A percentile compares a stretch with the other conserved stretches of the same genome.
phyloP scores from a whole-genome alignment of 2,329 filamentous ascomycete species.

The Cercospora nicotianae region DNA sequence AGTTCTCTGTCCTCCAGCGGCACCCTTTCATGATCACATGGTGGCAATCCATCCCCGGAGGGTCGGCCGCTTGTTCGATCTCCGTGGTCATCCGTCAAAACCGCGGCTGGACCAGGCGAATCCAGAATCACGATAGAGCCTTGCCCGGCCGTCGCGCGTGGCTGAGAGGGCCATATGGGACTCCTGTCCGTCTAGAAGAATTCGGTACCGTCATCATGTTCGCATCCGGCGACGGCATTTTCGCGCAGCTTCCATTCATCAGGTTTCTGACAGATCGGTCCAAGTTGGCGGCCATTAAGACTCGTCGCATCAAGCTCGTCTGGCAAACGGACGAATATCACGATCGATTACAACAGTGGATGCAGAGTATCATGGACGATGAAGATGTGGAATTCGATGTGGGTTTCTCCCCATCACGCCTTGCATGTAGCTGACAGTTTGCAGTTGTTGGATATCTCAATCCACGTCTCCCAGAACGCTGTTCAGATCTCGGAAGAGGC shows the following conservation, averaged over 20 bases:
- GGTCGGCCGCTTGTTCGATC: background rate
- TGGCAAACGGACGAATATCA: slow-evolving; percentile 5
- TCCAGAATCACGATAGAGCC: background rate
- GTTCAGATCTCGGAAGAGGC: background rate
- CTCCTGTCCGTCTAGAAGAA: too few species aligned
- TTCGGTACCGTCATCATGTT: too few species aligned
- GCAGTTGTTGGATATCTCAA: slow-evolving; percentile 11
- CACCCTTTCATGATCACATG: slow-evolving; percentile 1
- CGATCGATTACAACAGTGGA: background rate
- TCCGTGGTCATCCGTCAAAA: background rate
- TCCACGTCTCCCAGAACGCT: background rate
- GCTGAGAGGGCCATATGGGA: too few species aligned
- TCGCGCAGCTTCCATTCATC: slow-evolving; percentile 5
- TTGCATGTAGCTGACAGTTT: background rate
- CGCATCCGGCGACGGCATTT: too few species aligned
- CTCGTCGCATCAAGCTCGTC: slow-evolving; percentile 4
- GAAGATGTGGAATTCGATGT: background rate
- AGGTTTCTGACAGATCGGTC: too few species aligned
- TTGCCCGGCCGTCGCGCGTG: too few species aligned
- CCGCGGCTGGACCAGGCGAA: too few species aligned
- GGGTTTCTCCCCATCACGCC: background rate
- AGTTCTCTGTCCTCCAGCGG: slow-evolving; percentile 1
- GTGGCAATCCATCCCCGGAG: background rate
- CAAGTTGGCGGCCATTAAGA: background rate
- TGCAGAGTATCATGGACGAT: slow-evolving; percentile 7